These are phyloP conservation scores for Komagataella mondaviorum DNA, from an alignment of 805 yeast genomes.

Conservation along the genomic window DNA sequence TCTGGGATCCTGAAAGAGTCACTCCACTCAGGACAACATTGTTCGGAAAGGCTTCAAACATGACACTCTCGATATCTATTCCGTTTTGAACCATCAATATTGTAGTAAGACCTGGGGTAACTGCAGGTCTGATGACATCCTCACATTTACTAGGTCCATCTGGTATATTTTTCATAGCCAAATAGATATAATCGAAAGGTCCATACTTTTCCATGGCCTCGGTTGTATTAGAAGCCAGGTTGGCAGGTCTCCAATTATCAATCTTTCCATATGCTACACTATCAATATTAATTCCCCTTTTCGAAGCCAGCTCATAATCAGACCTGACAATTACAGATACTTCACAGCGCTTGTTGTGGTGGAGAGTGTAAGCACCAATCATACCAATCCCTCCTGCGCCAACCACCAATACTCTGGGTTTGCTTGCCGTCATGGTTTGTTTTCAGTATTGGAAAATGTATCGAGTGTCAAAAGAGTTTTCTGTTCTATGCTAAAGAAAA, in stretches of 20 bases:
- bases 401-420: conserved; percentile 38
- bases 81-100: conserved; percentile 25
- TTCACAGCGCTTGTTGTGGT: conserved; percentile 25
- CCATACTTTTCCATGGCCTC: conserved; percentile 26
- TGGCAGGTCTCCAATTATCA: conserved; percentile 40
- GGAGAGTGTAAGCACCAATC: conserved; percentile 55
- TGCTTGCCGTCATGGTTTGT: conserved; percentile 4
- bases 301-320: conserved; percentile 37
- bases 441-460: background rate
- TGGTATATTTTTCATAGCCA: conserved; percentile 54
- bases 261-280: conserved; percentile 48
- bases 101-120: conserved; percentile 11
- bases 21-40: conserved; percentile 22
- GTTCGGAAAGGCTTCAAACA: conserved; percentile 18
- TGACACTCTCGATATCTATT: conserved; percentile 22
- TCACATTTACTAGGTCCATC: conserved; percentile 32
- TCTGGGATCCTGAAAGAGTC: conserved; percentile 40
- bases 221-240: conserved; percentile 23
- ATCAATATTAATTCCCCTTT: conserved; percentile 41
- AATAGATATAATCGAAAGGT: conserved; percentile 40
- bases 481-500: background rate
- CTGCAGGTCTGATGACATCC: conserved; percentile 24
- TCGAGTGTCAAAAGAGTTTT: background rate
- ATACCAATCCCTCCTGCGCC: conserved; percentile 85
- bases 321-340: conserved; percentile 52